phyloP scores from a whole-genome alignment of 2,329 filamentous ascomycete species.

The Boeremia exigua region DNA sequence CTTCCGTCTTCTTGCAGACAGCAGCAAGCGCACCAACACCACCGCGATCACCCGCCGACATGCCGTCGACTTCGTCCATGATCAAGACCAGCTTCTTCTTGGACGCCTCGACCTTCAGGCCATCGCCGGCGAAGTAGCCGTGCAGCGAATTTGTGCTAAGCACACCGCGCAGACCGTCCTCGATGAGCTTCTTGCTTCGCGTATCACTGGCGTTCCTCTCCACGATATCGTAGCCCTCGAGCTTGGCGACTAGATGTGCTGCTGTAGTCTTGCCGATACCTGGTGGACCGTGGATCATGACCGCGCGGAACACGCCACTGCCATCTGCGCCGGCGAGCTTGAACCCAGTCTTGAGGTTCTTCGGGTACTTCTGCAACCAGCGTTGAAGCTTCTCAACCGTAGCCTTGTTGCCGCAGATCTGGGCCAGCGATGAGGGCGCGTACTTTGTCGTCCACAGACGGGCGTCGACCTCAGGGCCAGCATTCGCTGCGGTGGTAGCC shows the following conservation, averaged over 20 bases:
- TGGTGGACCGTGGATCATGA: constrained; percentile 93
- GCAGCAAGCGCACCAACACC: constrained; percentile 94
- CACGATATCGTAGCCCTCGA: constrained; percentile 91
- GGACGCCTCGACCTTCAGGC: constrained; percentile 75
- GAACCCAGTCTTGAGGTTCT: constrained; percentile 79
- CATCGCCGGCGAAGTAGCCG: constrained; percentile 86
- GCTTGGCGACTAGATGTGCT: constrained; percentile 88
- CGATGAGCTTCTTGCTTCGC: constrained; percentile 93
- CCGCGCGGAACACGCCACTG: constrained; percentile 80
- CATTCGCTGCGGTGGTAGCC: constrained; percentile 31
- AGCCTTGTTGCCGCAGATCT: constrained; percentile 94
- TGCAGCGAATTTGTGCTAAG: constrained; percentile 92
- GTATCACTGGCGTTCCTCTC: constrained; percentile 97
- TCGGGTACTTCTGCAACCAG: constrained; percentile 85
- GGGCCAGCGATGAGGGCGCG: constrained; percentile 79
- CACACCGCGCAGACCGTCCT: constrained; percentile 84
- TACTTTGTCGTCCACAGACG: constrained; percentile 92
- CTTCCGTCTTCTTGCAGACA: constrained; percentile 91
- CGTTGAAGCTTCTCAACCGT: constrained; percentile 87
- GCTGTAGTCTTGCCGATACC: constrained; percentile 98
- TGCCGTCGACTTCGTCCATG: constrained; percentile 99
- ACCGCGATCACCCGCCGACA: constrained; percentile 95
- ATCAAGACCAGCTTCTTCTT: constrained; percentile 96
- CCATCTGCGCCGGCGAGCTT: constrained; percentile 84
- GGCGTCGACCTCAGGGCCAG: constrained; percentile 37